These are phyloP conservation scores for Melanopsichium pennsylvanicum DNA, from an alignment of 1,284 basidiomycete genomes.

Conservation along the genomic window DNA sequence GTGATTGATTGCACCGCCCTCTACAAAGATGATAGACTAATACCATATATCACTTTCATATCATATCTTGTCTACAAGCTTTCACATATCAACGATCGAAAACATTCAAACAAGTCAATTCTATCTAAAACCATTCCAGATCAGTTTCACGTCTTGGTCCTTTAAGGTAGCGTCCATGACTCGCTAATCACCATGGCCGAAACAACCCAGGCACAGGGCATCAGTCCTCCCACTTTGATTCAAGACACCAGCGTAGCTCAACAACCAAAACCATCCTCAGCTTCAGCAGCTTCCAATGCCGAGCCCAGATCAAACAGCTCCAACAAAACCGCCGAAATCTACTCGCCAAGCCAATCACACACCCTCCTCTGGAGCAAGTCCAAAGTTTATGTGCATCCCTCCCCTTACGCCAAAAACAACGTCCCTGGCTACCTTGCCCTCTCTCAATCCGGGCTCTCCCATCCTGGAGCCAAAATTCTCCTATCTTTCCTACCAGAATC, in stretches of 20 bases:
- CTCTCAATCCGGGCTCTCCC: constrained; percentile 17
- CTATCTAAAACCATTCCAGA: too few relatives aligned
- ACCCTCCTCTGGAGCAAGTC: constrained; percentile 48
- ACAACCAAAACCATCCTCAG: background rate
- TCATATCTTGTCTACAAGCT: background rate
- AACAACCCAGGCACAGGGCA: background rate
- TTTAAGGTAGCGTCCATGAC: too few relatives aligned
- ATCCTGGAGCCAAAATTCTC: constrained; percentile 32
- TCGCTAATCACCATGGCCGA: constrained; percentile 11
- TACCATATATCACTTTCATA: background rate
- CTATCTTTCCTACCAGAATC: constrained; percentile 71
- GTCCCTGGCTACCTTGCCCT: constrained; percentile 78
- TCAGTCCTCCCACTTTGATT: too few relatives aligned
- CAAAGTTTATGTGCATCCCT: constrained; percentile 74
- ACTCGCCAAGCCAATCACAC: too few relatives aligned
- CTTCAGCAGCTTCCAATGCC: background rate
- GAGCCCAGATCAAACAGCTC: background rate
- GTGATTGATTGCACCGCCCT: too few relatives aligned
- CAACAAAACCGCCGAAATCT: too few relatives aligned
- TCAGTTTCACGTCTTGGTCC: too few relatives aligned
- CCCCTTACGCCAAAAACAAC: constrained; percentile 87
- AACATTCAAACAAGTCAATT: too few relatives aligned
- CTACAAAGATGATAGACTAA: too few relatives aligned
- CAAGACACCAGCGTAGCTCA: background rate
- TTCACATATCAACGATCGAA: background rate